phyloP scores from a whole-genome alignment of 2,329 filamentous ascomycete genomes.

The Sclerotinia sclerotiorum region DNA sequence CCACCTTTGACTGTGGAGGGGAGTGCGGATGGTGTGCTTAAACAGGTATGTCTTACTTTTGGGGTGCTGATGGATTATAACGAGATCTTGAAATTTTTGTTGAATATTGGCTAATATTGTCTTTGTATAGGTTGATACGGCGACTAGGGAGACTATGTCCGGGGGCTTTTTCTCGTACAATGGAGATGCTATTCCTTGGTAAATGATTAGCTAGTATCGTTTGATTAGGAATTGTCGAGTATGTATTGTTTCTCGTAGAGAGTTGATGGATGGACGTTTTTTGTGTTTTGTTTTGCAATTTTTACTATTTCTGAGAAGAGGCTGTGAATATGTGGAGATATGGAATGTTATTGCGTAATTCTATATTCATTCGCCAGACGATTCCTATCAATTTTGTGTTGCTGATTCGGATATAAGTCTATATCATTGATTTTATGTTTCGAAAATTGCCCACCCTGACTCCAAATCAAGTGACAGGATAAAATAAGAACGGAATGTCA shows the following conservation, averaged over 20 bases:
- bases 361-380: too few species aligned
- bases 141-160: slow-evolving; percentile 38
- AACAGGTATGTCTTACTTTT: slow-evolving; percentile 20
- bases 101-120: not conserved
- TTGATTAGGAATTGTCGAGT: not conserved
- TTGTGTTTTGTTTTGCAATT: too few species aligned
- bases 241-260: not conserved
- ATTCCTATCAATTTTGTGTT: too few species aligned
- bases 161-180: slow-evolving; percentile 34
- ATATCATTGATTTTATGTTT: too few species aligned
- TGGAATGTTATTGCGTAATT: too few species aligned
- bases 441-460: too few species aligned
- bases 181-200: slow-evolving; percentile 32
- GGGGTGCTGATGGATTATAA: not conserved
- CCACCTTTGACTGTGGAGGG: slow-evolving; percentile 43
- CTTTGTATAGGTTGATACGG: slow-evolving; percentile 42
- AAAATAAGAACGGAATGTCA: too few species aligned
- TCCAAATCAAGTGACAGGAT: too few species aligned
- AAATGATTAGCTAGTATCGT: not conserved
- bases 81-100: too few species aligned
- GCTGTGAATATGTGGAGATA: too few species aligned
- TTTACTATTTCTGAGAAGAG: too few species aligned
- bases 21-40: slow-evolving; percentile 39
- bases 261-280: not conserved
- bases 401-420: too few species aligned